These are phyloP conservation scores for Lasiodiplodia hormozganensis DNA, from an alignment of 2,329 filamentous ascomycete genomes.

Conservation along the genomic window DNA sequence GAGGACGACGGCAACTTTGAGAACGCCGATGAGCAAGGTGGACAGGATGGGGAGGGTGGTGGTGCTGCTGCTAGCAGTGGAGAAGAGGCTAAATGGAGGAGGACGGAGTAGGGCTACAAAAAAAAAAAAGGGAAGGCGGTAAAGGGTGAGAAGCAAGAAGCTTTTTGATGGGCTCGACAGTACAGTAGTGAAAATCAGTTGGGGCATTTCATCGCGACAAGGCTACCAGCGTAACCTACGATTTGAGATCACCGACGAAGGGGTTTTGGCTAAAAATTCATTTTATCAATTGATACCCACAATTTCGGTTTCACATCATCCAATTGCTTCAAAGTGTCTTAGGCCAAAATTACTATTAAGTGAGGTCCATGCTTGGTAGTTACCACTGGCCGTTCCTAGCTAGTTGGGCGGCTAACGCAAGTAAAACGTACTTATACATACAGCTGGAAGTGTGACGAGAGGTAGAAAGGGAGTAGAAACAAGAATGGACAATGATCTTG, in stretches of 20 bases:
- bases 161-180: not conserved
- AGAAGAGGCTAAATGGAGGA: conserved; percentile 45
- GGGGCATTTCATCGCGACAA: not conserved
- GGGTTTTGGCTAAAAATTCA: not conserved
- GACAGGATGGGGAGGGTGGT: conserved; percentile 31
- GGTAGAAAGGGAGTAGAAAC: not conserved
- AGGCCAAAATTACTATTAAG: conserved; percentile 1
- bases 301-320: not conserved
- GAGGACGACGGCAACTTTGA: conserved; percentile 33
- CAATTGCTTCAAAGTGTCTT: not conserved
- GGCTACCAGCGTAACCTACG: not conserved
- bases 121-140: no score
- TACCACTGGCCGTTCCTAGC: not conserved
- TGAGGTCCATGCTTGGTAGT: not conserved
- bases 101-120: conserved; percentile 38
- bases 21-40: not conserved
- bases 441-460: not conserved
- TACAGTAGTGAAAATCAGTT: not conserved
- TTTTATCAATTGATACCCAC: conserved; percentile 19
- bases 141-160: not conserved
- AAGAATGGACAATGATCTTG: not conserved
- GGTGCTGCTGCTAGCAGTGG: not conserved
- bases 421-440: not conserved
- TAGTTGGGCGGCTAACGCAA: not conserved
- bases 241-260: not conserved